Base-by-base conservation (phyloP, 1,139 yeast species). In the Meyerozyma elateridarum region DNA sequence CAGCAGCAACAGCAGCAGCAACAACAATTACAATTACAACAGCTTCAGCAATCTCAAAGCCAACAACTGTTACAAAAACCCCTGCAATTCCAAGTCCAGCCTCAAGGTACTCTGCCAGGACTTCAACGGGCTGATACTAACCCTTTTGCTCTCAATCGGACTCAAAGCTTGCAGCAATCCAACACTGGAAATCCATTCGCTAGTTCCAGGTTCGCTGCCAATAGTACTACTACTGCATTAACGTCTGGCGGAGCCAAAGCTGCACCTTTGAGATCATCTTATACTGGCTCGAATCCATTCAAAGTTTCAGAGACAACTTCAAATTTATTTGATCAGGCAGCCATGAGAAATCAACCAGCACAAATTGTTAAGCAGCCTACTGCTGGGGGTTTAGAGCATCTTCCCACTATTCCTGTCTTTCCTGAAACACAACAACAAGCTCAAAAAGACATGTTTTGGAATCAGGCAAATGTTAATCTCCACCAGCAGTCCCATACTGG, bases 371-470 rank as follows among this genome's bases (percentile, higher is more conserved):
- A 67, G 8, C 81, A 75, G 45, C 65, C 73, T 3, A 79, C 85
- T 2, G 81, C 84, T 14, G 87, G 85, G 4, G 87, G 87, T 0
- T 64, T 76, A 37, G 87, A 79, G 49, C 61, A 61, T 34, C 45
- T 78, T 25, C 79, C 79, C 3, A 79, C 85, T 0, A 54, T 74
- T 3, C 71, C 85, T 3, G 82, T 79, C 1, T 79, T 79, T 46
- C 85, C 85, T 0, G 75, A 76, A 41, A 79, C 85, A 6, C 76
- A 70, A 46, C 58, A 52, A 36, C 67, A 62, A 26, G 61, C 57
- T 17, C 61, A 55, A 31, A 56, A 55, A 32, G 65, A 68, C 33
- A 57, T 49, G 28, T 57, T 50, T 39, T 52, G 65, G 42, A 49
- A 55, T 31, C 56, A 59, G 36, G 76, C 77, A 2, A 51, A 53